Base-by-base conservation (phyloP, 2,329 filamentous ascomycete genomes). In the Claviceps humidiphila region DNA sequence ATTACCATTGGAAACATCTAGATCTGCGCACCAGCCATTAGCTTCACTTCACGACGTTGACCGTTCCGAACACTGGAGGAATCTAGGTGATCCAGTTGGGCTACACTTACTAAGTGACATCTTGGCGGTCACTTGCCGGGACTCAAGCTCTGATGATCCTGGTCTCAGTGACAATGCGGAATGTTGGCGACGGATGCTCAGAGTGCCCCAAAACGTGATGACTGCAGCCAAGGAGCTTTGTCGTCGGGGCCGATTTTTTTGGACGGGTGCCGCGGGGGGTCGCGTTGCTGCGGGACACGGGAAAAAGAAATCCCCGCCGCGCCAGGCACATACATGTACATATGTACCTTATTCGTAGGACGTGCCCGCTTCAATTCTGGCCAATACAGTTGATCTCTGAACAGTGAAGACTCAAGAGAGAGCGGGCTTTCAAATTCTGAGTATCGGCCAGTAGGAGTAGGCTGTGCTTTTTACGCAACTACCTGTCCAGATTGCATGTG, bases 1-100 rank as follows among this genome's bases (percentile, higher is more conserved):
- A 47, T 46, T 47, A 91, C 87, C 87, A 69, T 90, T 88, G 57
- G 84, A 85, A 72, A 90, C 74, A 74, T 91, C 87, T 67, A 91
- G 75, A 74, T 91, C 87, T 90, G 64, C 56, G 56, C 52, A 26
- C 51, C 52, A 30, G 50, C 67, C 16, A 7, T 30, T 22, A 64
- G 30, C 30, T 71, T 65, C 71, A 68, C 64, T 60, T 60, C 49
- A 54, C 57, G 58, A 60, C 57, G 60, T 61, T 60, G 53, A 52
- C 53, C 43, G 54, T 4, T 16, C 54, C 52, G 16, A 40, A 14
- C 9, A 20, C 11, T 34, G 8, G 30, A 11, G 3, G 30, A 34
- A 34, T 34, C 30, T 4, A 11, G 3, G 11, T 11, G 9, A 34
- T 34, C 30, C 30, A 34, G 30, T 34, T 9, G 30, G 58, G 60